A percentile compares a stretch with the other conserved stretches of the same genome.
phyloP scores from a whole-genome alignment of 1,284 basidiomycete genomes.

The Ustilago crameri region DNA sequence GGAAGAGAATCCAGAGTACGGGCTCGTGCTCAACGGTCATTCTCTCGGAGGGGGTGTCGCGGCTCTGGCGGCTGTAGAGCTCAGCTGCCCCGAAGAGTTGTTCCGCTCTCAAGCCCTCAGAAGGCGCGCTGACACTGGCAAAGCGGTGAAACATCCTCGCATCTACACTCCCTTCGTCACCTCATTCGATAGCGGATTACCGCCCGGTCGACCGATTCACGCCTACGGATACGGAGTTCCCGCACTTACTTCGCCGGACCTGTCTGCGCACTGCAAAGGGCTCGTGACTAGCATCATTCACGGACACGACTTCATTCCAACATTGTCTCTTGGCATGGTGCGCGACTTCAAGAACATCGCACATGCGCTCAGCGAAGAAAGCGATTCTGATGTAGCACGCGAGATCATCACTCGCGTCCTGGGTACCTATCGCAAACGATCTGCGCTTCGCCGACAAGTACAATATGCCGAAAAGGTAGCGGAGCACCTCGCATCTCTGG shows the following conservation, averaged over 20 bases:
- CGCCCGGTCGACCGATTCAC: constrained; percentile 71
- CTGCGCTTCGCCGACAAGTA: constrained; percentile 29
- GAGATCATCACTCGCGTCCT: constrained; percentile 71
- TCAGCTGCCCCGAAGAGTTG: constrained; percentile 61
- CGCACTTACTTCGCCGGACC: constrained; percentile 68
- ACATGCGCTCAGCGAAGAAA: constrained; percentile 43
- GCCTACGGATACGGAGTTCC: constrained; percentile 69
- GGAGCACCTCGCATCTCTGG: constrained; percentile 20
- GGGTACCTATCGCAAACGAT: constrained; percentile 59
- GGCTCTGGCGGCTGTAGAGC: constrained; percentile 68
- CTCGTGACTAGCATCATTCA: constrained; percentile 71
- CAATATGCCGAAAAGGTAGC: constrained; percentile 23
- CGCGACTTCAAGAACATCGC: constrained; percentile 72
- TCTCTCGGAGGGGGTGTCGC: constrained; percentile 72
- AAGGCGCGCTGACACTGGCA: constrained; percentile 9
- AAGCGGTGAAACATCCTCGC: constrained; percentile 61
- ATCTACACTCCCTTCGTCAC: constrained; percentile 71
- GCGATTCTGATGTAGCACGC: constrained; percentile 67
- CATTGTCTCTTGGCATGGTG: constrained; percentile 70
- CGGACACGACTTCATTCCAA: constrained; percentile 69
- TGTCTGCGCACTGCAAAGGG: constrained; percentile 69
- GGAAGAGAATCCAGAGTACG: constrained; percentile 69
- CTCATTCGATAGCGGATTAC: constrained; percentile 67
- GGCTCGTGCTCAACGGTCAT: constrained; percentile 71
- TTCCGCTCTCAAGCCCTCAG: constrained; percentile 60